A percentile compares a stretch with the other conserved stretches of the same genome.
Conservation (phyloP, 768 basidiomycete genomes). For the Boletus fagicola region DNA sequence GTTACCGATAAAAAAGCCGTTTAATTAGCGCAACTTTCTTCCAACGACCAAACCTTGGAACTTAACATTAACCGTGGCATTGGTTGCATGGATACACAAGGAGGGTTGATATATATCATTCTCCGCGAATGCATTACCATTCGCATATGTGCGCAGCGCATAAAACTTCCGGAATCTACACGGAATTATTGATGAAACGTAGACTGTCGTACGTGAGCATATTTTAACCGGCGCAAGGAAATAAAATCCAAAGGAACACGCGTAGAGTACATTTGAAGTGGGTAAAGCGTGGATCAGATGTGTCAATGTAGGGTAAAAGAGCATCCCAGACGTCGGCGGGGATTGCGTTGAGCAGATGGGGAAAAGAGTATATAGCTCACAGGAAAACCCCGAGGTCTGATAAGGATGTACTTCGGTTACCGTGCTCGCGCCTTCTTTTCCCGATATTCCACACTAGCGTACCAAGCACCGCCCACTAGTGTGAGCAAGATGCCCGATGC, state of each 20-base stretch:
- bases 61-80: background rate
- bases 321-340: background rate
- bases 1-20: background rate
- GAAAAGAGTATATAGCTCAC: background rate
- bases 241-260: background rate
- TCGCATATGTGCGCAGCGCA: background rate
- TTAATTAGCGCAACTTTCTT: background rate
- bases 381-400: background rate
- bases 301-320: background rate
- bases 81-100: background rate
- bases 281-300: background rate
- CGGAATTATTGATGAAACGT: background rate
- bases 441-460: constrained; percentile 62
- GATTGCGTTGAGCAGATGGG: background rate
- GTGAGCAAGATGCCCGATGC: constrained; percentile 82
- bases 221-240: background rate
- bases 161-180: background rate
- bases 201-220: constrained; percentile 6
- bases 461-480: constrained; percentile 81
- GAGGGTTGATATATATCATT: background rate
- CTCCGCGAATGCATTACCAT: constrained; percentile 3
- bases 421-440: constrained; percentile 40
- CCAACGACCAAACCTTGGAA: background rate
- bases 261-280: background rate
- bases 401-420: background rate